Evolutionary conservation across 2,329 filamentous ascomycete genomes (phyloP).

Genomic region (Fusarium fracticaudum): DNA sequence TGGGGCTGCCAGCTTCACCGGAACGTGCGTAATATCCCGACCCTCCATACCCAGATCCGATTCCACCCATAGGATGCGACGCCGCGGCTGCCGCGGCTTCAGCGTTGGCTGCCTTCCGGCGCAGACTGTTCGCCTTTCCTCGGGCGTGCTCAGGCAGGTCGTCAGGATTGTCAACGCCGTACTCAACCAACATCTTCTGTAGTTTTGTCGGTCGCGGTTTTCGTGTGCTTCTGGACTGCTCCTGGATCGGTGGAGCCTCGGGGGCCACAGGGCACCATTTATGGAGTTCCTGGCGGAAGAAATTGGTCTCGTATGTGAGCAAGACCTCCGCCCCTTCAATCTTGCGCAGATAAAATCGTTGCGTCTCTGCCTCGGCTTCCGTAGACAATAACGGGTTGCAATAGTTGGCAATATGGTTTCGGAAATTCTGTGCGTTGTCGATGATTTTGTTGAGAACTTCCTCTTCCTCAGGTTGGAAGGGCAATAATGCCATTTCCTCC

Average conservation of each 20-base stretch:
- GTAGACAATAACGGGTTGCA: slow-evolving; percentile 85
- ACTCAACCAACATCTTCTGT: slow-evolving; percentile 90
- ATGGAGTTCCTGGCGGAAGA: slow-evolving; percentile 94
- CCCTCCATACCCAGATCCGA: slow-evolving; percentile 38
- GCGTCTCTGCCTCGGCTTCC: slow-evolving; percentile 85
- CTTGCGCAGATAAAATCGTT: slow-evolving; percentile 95
- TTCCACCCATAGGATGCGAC: slow-evolving; percentile 15
- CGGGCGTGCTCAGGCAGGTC: slow-evolving; percentile 86
- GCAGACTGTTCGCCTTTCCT: slow-evolving; percentile 77
- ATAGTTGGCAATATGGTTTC: slow-evolving; percentile 81
- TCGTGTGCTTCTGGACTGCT: slow-evolving; percentile 88
- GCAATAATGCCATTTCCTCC: slow-evolving; percentile 80
- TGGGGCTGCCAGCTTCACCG: slow-evolving; percentile 29
- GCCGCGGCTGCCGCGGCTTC: slow-evolving; percentile 57
- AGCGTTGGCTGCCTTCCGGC: slow-evolving; percentile 74
- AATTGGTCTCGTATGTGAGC: slow-evolving; percentile 93
- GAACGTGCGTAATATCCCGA: slow-evolving; percentile 39
- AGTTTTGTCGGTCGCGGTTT: slow-evolving; percentile 97
- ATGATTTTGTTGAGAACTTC: slow-evolving; percentile 87
- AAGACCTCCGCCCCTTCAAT: slow-evolving; percentile 97
- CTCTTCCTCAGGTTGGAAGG: slow-evolving; percentile 97
- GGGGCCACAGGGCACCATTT: slow-evolving; percentile 93
- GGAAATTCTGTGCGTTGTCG: slow-evolving; percentile 83
- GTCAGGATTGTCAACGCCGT: slow-evolving; percentile 89
- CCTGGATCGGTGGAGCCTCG: slow-evolving; percentile 83